Conservation (phyloP, 441 rosid species). For the Pelargonium fulgidum region DNA sequence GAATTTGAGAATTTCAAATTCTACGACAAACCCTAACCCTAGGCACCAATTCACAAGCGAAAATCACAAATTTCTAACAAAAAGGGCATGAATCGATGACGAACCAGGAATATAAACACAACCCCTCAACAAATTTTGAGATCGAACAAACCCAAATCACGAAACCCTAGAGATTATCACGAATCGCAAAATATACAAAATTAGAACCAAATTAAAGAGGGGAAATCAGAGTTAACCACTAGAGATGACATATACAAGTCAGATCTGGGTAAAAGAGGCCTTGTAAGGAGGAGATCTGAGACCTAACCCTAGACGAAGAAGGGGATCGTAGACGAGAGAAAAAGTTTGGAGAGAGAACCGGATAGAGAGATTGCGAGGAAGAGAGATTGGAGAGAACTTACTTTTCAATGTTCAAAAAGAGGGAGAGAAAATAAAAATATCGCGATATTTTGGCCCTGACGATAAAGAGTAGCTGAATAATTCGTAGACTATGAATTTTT, state of each 20-base stretch:
- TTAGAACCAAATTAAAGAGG: conserved; percentile 15
- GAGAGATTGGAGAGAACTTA: too few species aligned
- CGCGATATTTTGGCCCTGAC: too few species aligned
- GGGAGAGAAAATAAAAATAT: too few species aligned
- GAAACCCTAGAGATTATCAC: conserved; percentile 24
- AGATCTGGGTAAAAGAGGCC: neutral
- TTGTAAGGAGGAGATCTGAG: neutral
- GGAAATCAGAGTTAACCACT: neutral
- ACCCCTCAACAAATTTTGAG: conserved; percentile 37
- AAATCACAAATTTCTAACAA: conserved; percentile 19
- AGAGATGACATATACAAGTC: neutral
- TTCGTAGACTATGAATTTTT: too few species aligned
- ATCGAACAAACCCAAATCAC: conserved; percentile 21
- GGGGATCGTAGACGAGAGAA: too few species aligned
- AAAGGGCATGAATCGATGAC: conserved; percentile 12
- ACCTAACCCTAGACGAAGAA: neutral
- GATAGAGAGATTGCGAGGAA: too few species aligned
- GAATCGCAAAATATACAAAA: conserved; percentile 23
- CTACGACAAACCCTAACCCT: conserved; percentile 56
- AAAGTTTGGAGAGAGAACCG: too few species aligned
- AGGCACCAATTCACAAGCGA: conserved; percentile 24
- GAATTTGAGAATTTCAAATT: conserved; percentile 28
- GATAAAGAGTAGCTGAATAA: too few species aligned
- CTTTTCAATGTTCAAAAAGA: too few species aligned
- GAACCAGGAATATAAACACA: conserved; percentile 11